These are phyloP conservation scores for Pseudogymnoascus sp. DNA, from an alignment of 2,329 filamentous ascomycete species.

Conservation along the genomic window DNA sequence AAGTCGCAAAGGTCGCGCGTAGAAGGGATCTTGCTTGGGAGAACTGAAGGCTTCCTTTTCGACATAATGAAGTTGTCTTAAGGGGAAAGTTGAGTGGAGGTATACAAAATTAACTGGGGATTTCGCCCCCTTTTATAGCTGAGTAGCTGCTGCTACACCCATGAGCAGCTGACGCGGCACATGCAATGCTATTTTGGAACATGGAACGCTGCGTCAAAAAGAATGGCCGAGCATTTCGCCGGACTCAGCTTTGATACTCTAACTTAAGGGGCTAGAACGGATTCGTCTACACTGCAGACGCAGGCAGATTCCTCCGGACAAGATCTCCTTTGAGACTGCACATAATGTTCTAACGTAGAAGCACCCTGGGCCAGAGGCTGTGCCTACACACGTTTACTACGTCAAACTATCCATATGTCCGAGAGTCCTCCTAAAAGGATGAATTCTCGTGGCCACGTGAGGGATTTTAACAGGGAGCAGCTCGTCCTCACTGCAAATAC, in stretches of 20 bases:
- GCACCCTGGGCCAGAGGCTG: neutral
- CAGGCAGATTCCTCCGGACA: neutral
- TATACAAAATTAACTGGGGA: neutral
- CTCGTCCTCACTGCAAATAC: neutral
- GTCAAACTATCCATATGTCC: neutral
- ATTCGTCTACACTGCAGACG: neutral
- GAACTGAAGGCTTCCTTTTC: neutral
- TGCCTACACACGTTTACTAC: too few relatives aligned
- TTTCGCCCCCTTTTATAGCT: neutral
- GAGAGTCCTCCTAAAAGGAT: neutral
- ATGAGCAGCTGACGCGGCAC: neutral
- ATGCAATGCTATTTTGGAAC: neutral
- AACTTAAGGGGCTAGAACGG: neutral
- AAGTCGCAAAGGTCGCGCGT: conserved; percentile 12
- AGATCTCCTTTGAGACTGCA: neutral
- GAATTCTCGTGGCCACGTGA: neutral
- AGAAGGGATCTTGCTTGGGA: conserved; percentile 12
- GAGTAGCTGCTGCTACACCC: neutral
- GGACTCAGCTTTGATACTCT: neutral
- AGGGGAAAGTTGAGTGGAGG: neutral
- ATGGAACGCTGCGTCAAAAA: neutral
- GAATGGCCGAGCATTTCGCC: neutral
- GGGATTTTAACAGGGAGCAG: neutral
- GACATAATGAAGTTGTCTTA: neutral
- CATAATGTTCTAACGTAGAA: neutral